Conservation (phyloP, 2,329 filamentous ascomycete species). For the Beauveria bassiana region DNA sequence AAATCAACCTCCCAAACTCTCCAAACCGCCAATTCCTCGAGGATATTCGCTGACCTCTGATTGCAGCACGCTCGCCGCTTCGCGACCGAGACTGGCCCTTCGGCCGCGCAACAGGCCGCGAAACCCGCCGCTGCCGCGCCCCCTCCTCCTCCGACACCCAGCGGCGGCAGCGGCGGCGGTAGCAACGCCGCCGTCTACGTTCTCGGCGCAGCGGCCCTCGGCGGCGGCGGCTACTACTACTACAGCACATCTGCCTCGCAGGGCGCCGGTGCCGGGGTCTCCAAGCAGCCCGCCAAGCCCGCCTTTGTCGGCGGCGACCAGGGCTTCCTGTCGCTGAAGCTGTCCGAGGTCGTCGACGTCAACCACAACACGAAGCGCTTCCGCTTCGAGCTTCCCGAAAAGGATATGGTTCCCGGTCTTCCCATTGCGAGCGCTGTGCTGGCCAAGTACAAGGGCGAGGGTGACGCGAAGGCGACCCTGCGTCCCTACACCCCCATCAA, state of each 20-base stretch:
- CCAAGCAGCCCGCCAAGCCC: conserved; percentile 36
- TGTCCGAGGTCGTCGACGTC: conserved; percentile 69
- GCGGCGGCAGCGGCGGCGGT: conserved; percentile 32
- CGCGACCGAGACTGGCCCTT: conserved; percentile 48
- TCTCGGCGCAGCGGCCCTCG: conserved; percentile 51
- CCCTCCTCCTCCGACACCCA: conserved; percentile 35
- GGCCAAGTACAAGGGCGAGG: conserved; percentile 83
- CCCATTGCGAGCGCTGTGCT: conserved; percentile 77
- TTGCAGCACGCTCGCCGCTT: conserved; percentile 51
- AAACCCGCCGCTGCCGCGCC: conserved; percentile 34
- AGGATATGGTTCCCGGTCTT: conserved; percentile 77
- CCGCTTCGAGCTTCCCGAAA: conserved; percentile 78
- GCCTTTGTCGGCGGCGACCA: conserved; percentile 78
- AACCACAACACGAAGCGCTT: conserved; percentile 95
- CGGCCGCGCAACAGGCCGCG: conserved; percentile 11
- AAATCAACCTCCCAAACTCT: too few species aligned
- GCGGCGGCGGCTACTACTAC: conserved; percentile 51
- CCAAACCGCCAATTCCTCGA: conserved; percentile 11
- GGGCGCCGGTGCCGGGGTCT: conserved; percentile 19
- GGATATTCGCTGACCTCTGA: conserved; percentile 22
- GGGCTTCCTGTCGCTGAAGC: conserved; percentile 75
- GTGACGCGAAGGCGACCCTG: conserved; percentile 76
- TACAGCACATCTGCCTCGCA: conserved; percentile 34
- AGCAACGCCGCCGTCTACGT: conserved; percentile 54
- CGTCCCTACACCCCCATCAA: conserved; percentile 89